phyloP scores from a whole-genome alignment of 306 rosid species.

The Ormosia emarginata region DNA sequence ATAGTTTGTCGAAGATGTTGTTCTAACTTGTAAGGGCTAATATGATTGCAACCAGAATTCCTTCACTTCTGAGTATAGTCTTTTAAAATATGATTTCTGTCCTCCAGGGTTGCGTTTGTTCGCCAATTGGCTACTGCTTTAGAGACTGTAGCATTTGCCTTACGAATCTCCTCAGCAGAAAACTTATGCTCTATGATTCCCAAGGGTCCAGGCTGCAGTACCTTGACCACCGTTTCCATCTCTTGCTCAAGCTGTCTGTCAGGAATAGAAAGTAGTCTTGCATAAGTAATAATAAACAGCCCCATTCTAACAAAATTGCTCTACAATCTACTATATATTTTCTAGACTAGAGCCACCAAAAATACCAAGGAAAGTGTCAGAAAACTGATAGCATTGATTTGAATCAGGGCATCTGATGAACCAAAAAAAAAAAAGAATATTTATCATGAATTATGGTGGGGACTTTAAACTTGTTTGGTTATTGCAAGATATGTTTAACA shows the following conservation, averaged over 20 bases:
- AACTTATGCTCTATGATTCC: conserved; percentile 86
- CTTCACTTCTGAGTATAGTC: conserved; percentile 50
- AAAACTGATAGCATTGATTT: background rate
- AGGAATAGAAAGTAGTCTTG: background rate
- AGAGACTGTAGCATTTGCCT: conserved; percentile 57
- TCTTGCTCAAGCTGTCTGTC: conserved; percentile 78
- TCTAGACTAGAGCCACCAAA: background rate
- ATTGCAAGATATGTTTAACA: background rate
- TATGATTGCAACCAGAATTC: background rate
- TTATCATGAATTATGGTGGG: background rate
- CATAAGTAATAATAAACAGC: background rate
- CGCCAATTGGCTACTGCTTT: conserved; percentile 76
- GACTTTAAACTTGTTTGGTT: background rate
- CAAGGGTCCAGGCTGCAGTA: conserved; percentile 91
- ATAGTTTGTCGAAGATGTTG: background rate
- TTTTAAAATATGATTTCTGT: conserved; percentile 38
- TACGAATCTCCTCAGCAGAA: conserved; percentile 63
- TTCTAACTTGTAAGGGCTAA: background rate
- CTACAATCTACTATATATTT: background rate
- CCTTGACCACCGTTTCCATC: conserved; percentile 80
- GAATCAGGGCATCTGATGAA: background rate
- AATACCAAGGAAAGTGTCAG: background rate
- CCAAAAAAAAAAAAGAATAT: background rate
- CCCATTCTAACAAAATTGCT: background rate
- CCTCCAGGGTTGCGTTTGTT: conserved; percentile 46